Conservation (phyloP, 2,329 filamentous ascomycete genomes). For the Epichloe sibirici region DNA sequence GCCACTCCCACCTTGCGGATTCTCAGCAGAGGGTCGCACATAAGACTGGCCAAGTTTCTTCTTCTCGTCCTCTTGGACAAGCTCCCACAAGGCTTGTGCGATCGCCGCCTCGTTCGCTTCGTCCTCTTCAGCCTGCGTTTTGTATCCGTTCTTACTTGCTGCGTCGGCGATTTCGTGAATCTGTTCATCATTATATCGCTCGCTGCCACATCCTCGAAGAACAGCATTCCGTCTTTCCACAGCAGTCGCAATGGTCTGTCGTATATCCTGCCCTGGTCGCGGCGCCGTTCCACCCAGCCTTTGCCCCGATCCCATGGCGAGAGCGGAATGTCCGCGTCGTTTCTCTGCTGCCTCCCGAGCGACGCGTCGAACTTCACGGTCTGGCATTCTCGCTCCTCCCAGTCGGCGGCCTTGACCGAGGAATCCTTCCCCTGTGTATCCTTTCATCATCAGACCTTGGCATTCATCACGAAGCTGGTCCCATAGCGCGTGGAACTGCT, state of each 20-base stretch:
- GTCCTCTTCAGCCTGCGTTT: slow-evolving; percentile 75
- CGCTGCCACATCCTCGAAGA: slow-evolving; percentile 64
- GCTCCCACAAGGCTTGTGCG: slow-evolving; percentile 71
- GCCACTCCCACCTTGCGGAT: slow-evolving; percentile 11
- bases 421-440: slow-evolving; percentile 86
- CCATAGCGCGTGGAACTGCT: slow-evolving; percentile 75
- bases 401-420: slow-evolving; percentile 62
- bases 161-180: slow-evolving; percentile 51
- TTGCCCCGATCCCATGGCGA: slow-evolving; percentile 57
- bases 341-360: slow-evolving; percentile 66
- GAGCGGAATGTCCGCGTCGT: slow-evolving; percentile 38
- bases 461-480: slow-evolving; percentile 82
- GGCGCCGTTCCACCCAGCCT: slow-evolving; percentile 53
- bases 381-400: slow-evolving; percentile 53
- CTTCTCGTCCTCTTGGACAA: slow-evolving; percentile 64
- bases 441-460: slow-evolving; percentile 61
- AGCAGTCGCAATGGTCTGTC: slow-evolving; percentile 59
- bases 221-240: slow-evolving; percentile 55
- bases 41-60: slow-evolving; percentile 42
- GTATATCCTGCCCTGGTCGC: slow-evolving; percentile 51
- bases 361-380: slow-evolving; percentile 60
- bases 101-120: slow-evolving; percentile 82
- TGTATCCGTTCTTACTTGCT: slow-evolving; percentile 61
- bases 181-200: slow-evolving; percentile 51
- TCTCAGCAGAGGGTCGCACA: slow-evolving; percentile 31